Conservation (phyloP, 2,329 filamentous ascomycete species). For the Fusarium mangiferae region DNA sequence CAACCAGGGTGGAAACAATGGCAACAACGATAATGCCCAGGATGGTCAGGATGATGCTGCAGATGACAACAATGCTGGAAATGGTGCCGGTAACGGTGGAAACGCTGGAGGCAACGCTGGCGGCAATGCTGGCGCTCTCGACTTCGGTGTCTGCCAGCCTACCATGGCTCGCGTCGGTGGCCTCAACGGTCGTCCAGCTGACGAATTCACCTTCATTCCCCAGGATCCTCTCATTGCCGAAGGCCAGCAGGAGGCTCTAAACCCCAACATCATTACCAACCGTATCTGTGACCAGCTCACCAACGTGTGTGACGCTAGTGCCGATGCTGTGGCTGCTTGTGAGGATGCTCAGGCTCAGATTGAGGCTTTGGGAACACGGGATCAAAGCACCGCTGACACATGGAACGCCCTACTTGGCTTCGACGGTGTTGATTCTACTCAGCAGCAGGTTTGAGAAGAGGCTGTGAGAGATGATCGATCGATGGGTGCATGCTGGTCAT, state of each 20-base stretch:
- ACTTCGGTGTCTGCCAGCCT: conserved; percentile 65
- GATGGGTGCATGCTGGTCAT: conserved; percentile 32
- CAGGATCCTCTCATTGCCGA: conserved; percentile 69
- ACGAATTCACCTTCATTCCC: conserved; percentile 75
- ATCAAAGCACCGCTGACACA: conserved; percentile 59
- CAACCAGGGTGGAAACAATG: background rate
- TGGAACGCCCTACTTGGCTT: conserved; percentile 58
- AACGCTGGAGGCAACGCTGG: conserved; percentile 40
- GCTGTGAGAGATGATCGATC: conserved; percentile 5
- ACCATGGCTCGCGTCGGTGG: conserved; percentile 70
- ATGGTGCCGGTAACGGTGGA: conserved; percentile 2
- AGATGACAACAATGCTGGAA: background rate
- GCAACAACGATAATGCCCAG: conserved; percentile 1
- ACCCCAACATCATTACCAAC: conserved; percentile 80
- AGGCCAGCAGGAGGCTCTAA: conserved; percentile 72
- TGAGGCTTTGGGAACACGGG: conserved; percentile 58
- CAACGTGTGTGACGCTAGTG: conserved; percentile 73
- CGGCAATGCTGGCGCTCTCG: conserved; percentile 46
- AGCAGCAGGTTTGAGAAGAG: conserved; percentile 31
- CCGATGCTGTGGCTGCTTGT: conserved; percentile 66
- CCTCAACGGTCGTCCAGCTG: conserved; percentile 63
- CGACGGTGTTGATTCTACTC: conserved; percentile 37
- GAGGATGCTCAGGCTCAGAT: conserved; percentile 63
- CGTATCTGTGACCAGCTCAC: conserved; percentile 75
- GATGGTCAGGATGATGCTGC: background rate